These are phyloP conservation scores for Magnusiomyces sp. DNA, from an alignment of 1,139 yeast species.

Conservation along the genomic window DNA sequence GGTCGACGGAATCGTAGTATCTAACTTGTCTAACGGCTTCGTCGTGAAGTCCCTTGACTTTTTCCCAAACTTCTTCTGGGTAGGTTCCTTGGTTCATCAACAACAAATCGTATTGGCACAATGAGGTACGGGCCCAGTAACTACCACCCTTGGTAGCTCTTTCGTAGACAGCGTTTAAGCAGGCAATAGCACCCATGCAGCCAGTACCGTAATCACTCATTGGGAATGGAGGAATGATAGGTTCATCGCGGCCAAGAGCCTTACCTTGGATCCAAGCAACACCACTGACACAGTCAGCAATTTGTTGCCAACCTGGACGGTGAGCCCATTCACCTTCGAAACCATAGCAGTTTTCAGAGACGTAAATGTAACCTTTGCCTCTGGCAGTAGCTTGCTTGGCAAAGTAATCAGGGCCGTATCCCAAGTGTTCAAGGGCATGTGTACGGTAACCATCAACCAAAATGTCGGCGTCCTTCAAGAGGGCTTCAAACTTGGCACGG, in stretches of 20 bases:
- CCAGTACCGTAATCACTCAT: constrained; percentile 35
- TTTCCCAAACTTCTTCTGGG: constrained; percentile 25
- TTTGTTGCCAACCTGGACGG: constrained; percentile 36
- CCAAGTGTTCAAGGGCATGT: constrained; percentile 29
- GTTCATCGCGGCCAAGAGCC: constrained; percentile 30
- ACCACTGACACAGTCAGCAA: constrained; percentile 33
- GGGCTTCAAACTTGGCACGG: constrained; percentile 25
- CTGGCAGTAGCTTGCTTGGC: constrained; percentile 26
- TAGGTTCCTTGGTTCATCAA: constrained; percentile 29
- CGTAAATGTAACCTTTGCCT: constrained; percentile 32
- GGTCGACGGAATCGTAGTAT: constrained; percentile 31
- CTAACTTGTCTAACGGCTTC: constrained; percentile 22
- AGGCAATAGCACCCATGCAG: constrained; percentile 32
- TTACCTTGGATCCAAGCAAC: constrained; percentile 33
- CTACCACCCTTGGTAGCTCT: constrained; percentile 30
- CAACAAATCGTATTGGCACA: constrained; percentile 31
- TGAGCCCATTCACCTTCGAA: constrained; percentile 30
- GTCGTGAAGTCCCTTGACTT: constrained; percentile 20
- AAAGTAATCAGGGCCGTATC: constrained; percentile 28
- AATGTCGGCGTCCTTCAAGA: constrained; percentile 30
- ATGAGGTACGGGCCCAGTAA: constrained; percentile 32
- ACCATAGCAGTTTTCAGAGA: constrained; percentile 33
- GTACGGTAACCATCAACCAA: constrained; percentile 32
- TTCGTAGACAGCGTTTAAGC: constrained; percentile 27
- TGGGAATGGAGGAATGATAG: constrained; percentile 34